Base-by-base conservation (phyloP, 2,329 filamentous ascomycete genomes). In the Cryoendolithus antarcticus region DNA sequence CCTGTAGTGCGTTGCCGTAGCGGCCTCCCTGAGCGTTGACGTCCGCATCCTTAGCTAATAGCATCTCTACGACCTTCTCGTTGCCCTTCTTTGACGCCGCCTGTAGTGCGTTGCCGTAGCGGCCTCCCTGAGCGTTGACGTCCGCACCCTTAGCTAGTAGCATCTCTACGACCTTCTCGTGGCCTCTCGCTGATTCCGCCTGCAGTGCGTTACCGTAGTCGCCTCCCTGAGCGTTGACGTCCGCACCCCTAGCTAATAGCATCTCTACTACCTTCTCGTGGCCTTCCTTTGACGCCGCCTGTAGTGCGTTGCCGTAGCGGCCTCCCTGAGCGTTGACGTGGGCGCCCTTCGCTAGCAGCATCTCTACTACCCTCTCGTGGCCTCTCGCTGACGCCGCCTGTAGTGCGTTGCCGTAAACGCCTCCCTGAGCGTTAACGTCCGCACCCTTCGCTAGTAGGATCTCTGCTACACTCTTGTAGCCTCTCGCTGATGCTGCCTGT, bases 361-460 rank as follows among this genome's bases (percentile, higher is more conserved):
- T 31, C 32, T 44, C 13, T 12, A 56, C 47, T 8, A 51, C 29
- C 12, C 48, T 44, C 30, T 44, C 39, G 30, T 44, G 29, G 4
- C 44, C 51, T 27, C 24, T 28, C 7, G 6, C 28, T 24, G 44
- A 48, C n/a, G 50, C 50, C 27, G 37, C 41, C 8, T 43, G 44
- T 9, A 52, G 43, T 8, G 53, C 44, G 36, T 35, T 49, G 4
- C 47, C 37, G 40, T 49, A 35, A 21, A 27, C 3, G 3, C 45
- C 45, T 30, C 43, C 44, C 30, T 35, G 28, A 21, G 42, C 40
- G 30, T 49, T 44, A 32, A 51, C 43, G 34, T 52, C 41, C 6
- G 45, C 47, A 10, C 43, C 47, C 9, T 36, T 43, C 6, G 37
- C 39, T 4, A 52, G 33, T 4, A 50, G 42, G 12, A 43, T 12